Evolutionary conservation across 139 green algal genomes (phyloP).

Genomic region (Deuterostichococcus epilithicus): DNA sequence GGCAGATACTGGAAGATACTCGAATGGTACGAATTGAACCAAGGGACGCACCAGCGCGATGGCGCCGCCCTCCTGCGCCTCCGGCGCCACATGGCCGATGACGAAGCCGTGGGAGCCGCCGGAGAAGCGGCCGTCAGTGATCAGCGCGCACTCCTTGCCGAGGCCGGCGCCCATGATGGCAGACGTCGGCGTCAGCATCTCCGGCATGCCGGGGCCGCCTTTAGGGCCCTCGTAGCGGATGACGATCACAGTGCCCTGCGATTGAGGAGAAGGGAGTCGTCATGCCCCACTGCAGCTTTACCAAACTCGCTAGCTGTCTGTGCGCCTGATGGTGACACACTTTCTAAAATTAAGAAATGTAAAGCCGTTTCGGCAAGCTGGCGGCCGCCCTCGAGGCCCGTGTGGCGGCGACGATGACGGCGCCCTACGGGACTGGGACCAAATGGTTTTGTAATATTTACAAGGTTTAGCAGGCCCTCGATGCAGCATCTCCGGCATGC

Average conservation of each 20-base stretch:
- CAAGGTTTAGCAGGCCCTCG: constrained; percentile 93
- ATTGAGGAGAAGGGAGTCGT: not conserved
- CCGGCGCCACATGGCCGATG: constrained; percentile 93
- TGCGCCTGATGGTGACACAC: no score
- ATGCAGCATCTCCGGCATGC: constrained; percentile 99
- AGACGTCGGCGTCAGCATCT: constrained; percentile 96
- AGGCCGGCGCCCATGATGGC: constrained; percentile 98
- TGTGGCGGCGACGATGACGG: no score
- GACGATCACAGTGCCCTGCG: constrained; percentile 77
- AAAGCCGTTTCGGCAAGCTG: no score
- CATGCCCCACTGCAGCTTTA: no score
- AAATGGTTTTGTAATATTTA: no score
- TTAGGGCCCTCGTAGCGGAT: constrained; percentile 96
- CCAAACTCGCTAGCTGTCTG: no score
- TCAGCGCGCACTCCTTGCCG: constrained; percentile 91
- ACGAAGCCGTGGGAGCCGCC: constrained; percentile 97
- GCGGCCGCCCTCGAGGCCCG: no score
- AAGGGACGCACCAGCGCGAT: constrained; percentile 88
- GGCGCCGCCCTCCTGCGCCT: constrained; percentile 90
- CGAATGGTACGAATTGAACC: no score
- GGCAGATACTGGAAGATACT: no score
- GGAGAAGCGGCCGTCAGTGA: constrained; percentile 96
- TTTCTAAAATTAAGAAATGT: no score
- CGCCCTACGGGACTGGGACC: no score
- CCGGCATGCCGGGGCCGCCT: constrained; percentile 96